Base-by-base conservation (phyloP, 2,329 filamentous ascomycete species). In the Colletotrichum sidae region DNA sequence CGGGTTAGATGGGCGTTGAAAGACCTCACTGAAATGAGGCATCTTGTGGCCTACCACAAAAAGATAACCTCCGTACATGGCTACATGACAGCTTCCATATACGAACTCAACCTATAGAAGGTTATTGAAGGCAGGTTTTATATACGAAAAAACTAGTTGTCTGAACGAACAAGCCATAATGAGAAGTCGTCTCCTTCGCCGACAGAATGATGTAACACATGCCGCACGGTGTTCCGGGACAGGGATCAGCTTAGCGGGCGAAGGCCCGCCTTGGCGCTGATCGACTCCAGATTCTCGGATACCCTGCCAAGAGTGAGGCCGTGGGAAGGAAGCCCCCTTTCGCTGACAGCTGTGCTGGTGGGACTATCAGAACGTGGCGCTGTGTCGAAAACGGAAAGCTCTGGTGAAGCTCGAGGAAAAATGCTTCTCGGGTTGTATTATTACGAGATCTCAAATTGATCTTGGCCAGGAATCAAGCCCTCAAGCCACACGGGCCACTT, bases 191-290 rank as follows among this genome's bases (percentile, higher is more conserved):
- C 51, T 55, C 42, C 61, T 53, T 42, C 57, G 58, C 53, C 58
- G 47, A 47, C 52, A 13, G 46, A 51, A 66, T 66, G 63, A 66
- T 66, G 63, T 66, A 62, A 66, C 52, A 42, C 37, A 53, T 47
- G 59, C 59, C 59, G 58, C 63, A 66, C 58, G 58, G 59, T 63
- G 15, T 44, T 45, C 58, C 46, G 42, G 45, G 33, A n/a, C 63
- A 66, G 53, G 63, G 63, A 56, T 66, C 33, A 56, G 63, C 63
- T 65, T 63, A 62, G 63, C 63, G 63, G 63, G 53, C 46, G 52
- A 57, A 57, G 47, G 52, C 58, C 63, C 63, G 59, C 45, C 63
- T 66, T 66, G 59, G 59, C 63, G 63, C 41, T 59, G 63, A 63
- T 66, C 59, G 63, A 62, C 59, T 53, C 52, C 53, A 53, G 58